A percentile compares a stretch with the other conserved stretches of the same genome.
Evolutionary conservation across 2,329 filamentous ascomycete species (phyloP).

Genomic region (Fusarium agapanthi): DNA sequence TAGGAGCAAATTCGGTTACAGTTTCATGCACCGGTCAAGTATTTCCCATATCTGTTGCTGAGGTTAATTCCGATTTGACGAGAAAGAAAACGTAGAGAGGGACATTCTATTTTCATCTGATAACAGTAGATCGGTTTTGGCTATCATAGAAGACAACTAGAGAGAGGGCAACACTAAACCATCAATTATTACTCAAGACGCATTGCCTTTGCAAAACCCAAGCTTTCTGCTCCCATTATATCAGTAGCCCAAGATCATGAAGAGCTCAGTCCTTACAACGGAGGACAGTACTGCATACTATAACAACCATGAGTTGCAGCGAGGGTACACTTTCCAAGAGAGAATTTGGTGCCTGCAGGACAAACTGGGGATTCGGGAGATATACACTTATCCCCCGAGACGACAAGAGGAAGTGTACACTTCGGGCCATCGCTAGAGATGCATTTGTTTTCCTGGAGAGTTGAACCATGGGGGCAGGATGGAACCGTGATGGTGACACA

Average conservation of each 20-base stretch:
- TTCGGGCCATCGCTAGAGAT: neutral
- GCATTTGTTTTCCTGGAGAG: neutral
- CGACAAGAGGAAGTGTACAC: neutral
- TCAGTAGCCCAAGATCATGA: accelerated
- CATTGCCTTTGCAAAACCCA: too few relatives aligned
- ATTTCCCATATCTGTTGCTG: too few relatives aligned
- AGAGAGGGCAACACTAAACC: too few relatives aligned
- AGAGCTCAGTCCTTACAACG: neutral
- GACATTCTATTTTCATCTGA: too few relatives aligned
- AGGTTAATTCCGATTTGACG: too few relatives aligned
- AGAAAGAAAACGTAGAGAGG: too few relatives aligned
- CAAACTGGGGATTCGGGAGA: neutral
- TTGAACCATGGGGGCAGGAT: neutral
- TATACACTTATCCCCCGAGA: neutral
- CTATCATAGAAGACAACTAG: too few relatives aligned
- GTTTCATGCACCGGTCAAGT: accelerated
- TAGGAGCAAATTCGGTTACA: accelerated
- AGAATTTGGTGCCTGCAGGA: neutral
- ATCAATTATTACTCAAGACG: accelerated
- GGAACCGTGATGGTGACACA: neutral
- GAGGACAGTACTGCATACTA: neutral
- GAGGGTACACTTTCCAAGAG: neutral
- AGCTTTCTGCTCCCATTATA: too few relatives aligned
- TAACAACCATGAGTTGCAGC: neutral
- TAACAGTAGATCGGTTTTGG: too few relatives aligned